Base-by-base conservation (phyloP, 768 basidiomycete species). In the Pulveroboletus sp. region DNA sequence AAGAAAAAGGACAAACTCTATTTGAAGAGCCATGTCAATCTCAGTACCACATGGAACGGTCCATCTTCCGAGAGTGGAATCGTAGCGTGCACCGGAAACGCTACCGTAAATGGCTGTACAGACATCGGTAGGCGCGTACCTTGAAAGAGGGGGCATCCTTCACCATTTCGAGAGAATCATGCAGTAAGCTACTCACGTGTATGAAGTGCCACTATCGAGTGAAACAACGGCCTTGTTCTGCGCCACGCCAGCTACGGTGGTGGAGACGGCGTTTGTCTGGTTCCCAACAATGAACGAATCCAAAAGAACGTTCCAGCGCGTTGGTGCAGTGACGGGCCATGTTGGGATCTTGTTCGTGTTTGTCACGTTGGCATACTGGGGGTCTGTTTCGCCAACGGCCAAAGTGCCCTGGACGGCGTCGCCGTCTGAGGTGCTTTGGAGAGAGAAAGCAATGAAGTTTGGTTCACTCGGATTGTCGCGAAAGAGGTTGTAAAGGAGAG, bases 181-280 rank as follows among this genome's bases (percentile, higher is more conserved):
- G 27, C 19, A 43, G 40, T 12, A 35, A 45, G 24, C 61, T 7
- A 58, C 86, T 50, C 62, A 88, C 84, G 86, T 82, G 64, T 82
- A 89, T 3, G 89, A 89, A 4, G 90, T 84, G 6, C 90, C 90
- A 50, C 80, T 90, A 64, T 93, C 90, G 46, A 93, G 75, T 27
- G 89, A 71, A 20, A 80, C 78, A 40, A 92, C 87, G 6, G 86
- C 88, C 58, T 83, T 82, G 56, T 83, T 81, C 27, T 72, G 70
- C 6, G 89, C 86, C 1, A 78, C 89, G 26, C 71, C 73, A 5
- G 64, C 37, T 23, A 90, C 80, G 7, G 63, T 69, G 20, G 79
- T 83, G 4, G 75, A 76, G 11, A 87, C 80, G 13, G 74, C 61
- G 24, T 76, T 64, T 17, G 76, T 73, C 27, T 73, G 73, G 29